Base-by-base conservation (phyloP, 2,329 filamentous ascomycete genomes). In the Xylariomycetidae sp. region DNA sequence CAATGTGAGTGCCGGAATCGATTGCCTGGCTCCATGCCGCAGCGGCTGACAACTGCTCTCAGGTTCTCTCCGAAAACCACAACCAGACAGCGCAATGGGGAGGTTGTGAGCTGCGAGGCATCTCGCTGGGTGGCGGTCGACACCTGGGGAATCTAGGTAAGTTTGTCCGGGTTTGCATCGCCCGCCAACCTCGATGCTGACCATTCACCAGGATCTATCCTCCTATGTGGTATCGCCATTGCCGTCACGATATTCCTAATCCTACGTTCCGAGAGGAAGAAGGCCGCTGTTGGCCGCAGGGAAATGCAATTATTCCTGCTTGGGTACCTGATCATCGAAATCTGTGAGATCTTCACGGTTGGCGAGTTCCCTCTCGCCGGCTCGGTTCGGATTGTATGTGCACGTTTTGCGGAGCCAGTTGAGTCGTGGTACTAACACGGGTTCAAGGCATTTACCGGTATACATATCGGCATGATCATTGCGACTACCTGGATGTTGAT, bases 321-420 rank as follows among this genome's bases (percentile, higher is more conserved):
- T 25, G 82, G 84, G 31, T 98, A 87, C 59, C 82, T 94, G 37
- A 63, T 96, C 38, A 79, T 96, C 40, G 79, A 85, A 50, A 85
- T 98, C 52, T 95, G 89, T 63, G 92, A 96, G 60, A 95, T 98
- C 53, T 95, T 98, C 64, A 89, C 88, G 0, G 79, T 96, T 22
- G 92, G 92, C 47, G 85, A 82, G 19, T 90, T 98, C 51, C 88
- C 90, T 3, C 64, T 95, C 14, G 67, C 75, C 46, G 64, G 70
- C 32, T 76, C 64, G 31, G 83, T 85, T 38, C 79, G 88, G 57
- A 72, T 85, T 50, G 87, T 84, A 72, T 44, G 80, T 67, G 28
- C 19, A n/a, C 10, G 38, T 12, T 4, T 12, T n/a, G 8, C 10
- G 19, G n/a, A 15, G 15, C 24, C 14, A 10, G 18, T 15, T 10